phyloP scores from a whole-genome alignment of 768 basidiomycete species.

The Chalciporus chontae region DNA sequence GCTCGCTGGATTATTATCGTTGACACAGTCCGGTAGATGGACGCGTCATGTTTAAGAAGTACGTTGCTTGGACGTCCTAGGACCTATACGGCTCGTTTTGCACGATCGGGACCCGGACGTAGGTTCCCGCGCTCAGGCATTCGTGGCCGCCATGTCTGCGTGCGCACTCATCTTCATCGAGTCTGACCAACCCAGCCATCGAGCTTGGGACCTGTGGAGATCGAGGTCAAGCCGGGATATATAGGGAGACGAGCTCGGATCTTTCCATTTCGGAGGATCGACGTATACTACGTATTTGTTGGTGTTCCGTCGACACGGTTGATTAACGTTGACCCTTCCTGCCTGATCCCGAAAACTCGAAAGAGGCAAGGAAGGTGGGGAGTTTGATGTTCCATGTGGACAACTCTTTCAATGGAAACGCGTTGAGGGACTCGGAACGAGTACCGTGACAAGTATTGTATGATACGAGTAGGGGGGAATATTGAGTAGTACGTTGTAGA shows the following conservation, averaged over 20 bases:
- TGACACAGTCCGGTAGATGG: constrained; percentile 61
- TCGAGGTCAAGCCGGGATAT: constrained; percentile 44
- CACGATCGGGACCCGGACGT: constrained; percentile 27
- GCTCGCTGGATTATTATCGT: constrained; percentile 53
- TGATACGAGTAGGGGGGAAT: too few species aligned
- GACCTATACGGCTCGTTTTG: constrained; percentile 40
- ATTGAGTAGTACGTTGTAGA: too few species aligned
- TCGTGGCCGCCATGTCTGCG: constrained; percentile 47
- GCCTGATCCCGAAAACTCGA: constrained; percentile 4
- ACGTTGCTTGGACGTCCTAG: constrained; percentile 51
- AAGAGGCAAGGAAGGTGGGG: constrained; percentile 12
- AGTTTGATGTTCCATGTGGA: constrained; percentile 18
- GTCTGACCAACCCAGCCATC: constrained; percentile 48
- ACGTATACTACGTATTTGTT: constrained; percentile 45
- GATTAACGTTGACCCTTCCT: too few species aligned
- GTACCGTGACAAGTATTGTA: too few species aligned
- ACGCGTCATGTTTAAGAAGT: constrained; percentile 35
- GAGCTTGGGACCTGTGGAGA: constrained; percentile 62
- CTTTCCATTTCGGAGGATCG: constrained; percentile 64
- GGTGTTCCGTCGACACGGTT: constrained; percentile 37
- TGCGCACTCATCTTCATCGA: constrained; percentile 58
- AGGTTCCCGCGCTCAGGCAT: constrained; percentile 15
- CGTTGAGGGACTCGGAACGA: too few species aligned
- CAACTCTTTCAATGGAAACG: constrained; percentile 2
- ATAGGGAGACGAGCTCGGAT: constrained; percentile 55